Evolutionary conservation across 169 alveolate species (phyloP), one percentile per base, ranked within the genome.

Genomic region (Plasmodium blacklocki): DNA sequence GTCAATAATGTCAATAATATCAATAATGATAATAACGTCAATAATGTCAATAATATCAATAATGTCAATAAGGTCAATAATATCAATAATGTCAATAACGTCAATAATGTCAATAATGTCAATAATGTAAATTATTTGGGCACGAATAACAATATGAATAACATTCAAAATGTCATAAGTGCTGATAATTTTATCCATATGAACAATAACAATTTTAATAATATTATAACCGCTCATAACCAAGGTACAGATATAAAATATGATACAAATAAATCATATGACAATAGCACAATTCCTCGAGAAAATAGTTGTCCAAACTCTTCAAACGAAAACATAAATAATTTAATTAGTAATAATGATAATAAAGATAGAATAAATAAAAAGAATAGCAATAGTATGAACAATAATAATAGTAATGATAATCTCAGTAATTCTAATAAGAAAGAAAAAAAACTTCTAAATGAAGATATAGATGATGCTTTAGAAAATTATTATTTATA

Each of bases 401-500:
- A 39, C 47, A 39, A 39, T 39, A 39, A 6, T 39, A 39, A 32
- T 32, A 32, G 9, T 39, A 39, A 39, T 39, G 47, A 39, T 39
- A 39, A 39, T 39, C 11, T 7, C 9, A 39, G 47, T 39, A 39
- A 39, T 39, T 39, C 5, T 39, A 39, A 39, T 39, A 39, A 39
- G 47, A 39, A 39, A 45, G 62, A 66, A 52, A 45, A 39, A 12
- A 56, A 75, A 60, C 62, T 15, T 7, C 26, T 19, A 75, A 49
- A 75, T 63, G 74, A 43, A 19, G 43, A 50, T 3, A 14, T 59
- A 47, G 59, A 66, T 49, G 89, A 78, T 56, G 32, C 67, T 26
- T 23, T 78, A 66, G 67, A 47, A 78, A 68, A 71, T 52, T 58
- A 78, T 70, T 78, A 78, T 71, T 59, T 78, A 23, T 26, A 21